Percentiles rank a stretch among this genome's conserved stretches.
Conservation (phyloP, 2,329 filamentous ascomycete genomes). For the Ophiocordyceps sinensis region DNA sequence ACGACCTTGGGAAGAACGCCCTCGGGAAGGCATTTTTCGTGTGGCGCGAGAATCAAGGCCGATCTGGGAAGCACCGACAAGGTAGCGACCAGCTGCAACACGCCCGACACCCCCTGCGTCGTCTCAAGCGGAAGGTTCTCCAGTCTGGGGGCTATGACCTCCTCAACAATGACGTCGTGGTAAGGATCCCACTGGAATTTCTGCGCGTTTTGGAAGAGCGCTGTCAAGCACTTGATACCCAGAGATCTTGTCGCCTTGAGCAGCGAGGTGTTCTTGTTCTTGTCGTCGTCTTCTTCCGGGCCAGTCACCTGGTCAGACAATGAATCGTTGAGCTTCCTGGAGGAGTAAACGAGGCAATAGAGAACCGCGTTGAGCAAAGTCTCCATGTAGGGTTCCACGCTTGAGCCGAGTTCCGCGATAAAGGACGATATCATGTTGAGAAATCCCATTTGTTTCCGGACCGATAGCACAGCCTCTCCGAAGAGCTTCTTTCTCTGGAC, state of each 20-base stretch:
- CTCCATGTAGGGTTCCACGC: constrained; percentile 52
- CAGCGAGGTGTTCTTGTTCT: constrained; percentile 38
- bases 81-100: constrained; percentile 65
- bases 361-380: constrained; percentile 63
- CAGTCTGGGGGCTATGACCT: constrained; percentile 65
- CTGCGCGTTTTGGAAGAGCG: constrained; percentile 61
- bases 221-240: constrained; percentile 69
- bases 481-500: constrained; percentile 37
- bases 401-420: constrained; percentile 67
- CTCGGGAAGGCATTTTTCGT: constrained; percentile 28
- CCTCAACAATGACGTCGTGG: constrained; percentile 52
- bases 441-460: constrained; percentile 77
- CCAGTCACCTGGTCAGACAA: constrained; percentile 19
- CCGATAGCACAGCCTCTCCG: constrained; percentile 42
- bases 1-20: constrained; percentile 58
- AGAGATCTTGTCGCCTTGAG: constrained; percentile 52
- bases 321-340: constrained; percentile 37
- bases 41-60: constrained; percentile 47
- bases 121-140: constrained; percentile 72
- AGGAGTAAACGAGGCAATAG: constrained; percentile 64
- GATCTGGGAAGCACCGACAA: constrained; percentile 60
- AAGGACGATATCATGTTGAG: constrained; percentile 84
- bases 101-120: constrained; percentile 73
- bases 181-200: constrained; percentile 61
- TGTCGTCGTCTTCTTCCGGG: constrained; percentile 25